These are phyloP conservation scores for Aspergillus pseudoterreus DNA, from an alignment of 2,329 filamentous ascomycete species.

Conservation along the genomic window DNA sequence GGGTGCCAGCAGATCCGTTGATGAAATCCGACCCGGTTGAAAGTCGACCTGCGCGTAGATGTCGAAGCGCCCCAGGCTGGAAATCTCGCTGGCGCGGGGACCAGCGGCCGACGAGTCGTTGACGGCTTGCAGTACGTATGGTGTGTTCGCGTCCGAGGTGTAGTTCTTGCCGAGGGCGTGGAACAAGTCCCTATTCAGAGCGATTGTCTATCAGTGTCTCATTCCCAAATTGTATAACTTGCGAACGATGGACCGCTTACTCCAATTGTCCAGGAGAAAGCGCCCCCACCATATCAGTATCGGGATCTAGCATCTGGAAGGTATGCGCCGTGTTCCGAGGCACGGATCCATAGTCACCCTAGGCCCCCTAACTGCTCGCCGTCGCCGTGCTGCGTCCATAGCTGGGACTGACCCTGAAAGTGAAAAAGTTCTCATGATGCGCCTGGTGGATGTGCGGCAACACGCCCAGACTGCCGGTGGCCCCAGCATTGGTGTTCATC, in stretches of 20 bases:
- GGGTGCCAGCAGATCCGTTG: constrained; percentile 45
- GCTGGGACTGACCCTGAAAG: constrained; percentile 43
- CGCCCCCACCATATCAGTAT: constrained; percentile 46
- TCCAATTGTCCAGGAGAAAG: constrained; percentile 50
- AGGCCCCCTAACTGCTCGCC: constrained; percentile 37
- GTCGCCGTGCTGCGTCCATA: constrained; percentile 40
- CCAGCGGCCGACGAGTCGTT: constrained; percentile 26
- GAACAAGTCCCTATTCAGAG: constrained; percentile 33
- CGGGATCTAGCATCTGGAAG: constrained; percentile 47
- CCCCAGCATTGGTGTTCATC: constrained; percentile 42
- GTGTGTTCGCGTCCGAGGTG: constrained; percentile 31
- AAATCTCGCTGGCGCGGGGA: constrained; percentile 30
- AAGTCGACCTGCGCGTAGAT: constrained; percentile 44
- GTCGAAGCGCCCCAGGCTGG: constrained; percentile 39
- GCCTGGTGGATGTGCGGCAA: constrained; percentile 42
- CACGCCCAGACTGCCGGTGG: constrained; percentile 36
- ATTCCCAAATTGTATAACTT: background rate
- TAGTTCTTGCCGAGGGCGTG: constrained; percentile 38
- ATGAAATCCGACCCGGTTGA: constrained; percentile 38
- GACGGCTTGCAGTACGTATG: constrained; percentile 32
- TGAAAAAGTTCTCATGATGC: constrained; percentile 49
- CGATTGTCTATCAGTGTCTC: background rate
- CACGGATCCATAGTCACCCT: constrained; percentile 47
- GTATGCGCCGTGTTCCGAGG: constrained; percentile 47
- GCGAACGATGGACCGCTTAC: constrained; percentile 18